Base-by-base conservation (phyloP, 768 basidiomycete genomes). In the Tremella fuciformis region DNA sequence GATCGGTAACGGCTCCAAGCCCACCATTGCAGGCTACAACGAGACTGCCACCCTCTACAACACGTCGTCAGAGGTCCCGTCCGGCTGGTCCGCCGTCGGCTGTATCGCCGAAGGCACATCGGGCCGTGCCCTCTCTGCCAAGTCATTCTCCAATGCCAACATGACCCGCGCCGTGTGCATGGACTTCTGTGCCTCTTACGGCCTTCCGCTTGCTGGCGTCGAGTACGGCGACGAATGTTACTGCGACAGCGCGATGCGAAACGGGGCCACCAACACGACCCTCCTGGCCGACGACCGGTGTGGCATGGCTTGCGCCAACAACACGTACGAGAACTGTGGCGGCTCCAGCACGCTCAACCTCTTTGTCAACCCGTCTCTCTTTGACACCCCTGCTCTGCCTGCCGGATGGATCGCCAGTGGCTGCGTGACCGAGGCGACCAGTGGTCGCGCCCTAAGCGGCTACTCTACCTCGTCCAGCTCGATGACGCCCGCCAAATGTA, bases 401-500 rank as follows among this genome's bases (percentile, higher is more conserved):
- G 53, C 44, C n/a, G 73, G 70, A 38, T 77, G 74, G 74, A 25
- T 62, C 25, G 40, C 57, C 18, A 52, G 53, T 15, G 71, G 69
- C 11, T 76, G 75, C 53, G 51, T 51, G 53, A 66, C 60, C 54
- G 74, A 75, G 49, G 60, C 58, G 11, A 53, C 52, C 19, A 49
- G 54, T 41, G 59, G 46, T 11, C 61, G 74, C 44, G 71, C 71
- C 16, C 50, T 75, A n/a, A 53, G n/a, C 21, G 60, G 61, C 7
- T 70, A 72, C 63, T 58, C 79, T 0, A 73, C 77, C 19, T 79
- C 82, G 54, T 71, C 66, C 41, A 72, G 60, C 47, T 58, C 64
- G 8, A 78, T 80, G 61, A 91, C 89, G 0, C 81, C 88, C 46
- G 78, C 86, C 64, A 71, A 70, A 13, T 93, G 91, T 68, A 81